phyloP scores from a whole-genome alignment of 768 basidiomycete genomes.

The Tylopilus sp. region DNA sequence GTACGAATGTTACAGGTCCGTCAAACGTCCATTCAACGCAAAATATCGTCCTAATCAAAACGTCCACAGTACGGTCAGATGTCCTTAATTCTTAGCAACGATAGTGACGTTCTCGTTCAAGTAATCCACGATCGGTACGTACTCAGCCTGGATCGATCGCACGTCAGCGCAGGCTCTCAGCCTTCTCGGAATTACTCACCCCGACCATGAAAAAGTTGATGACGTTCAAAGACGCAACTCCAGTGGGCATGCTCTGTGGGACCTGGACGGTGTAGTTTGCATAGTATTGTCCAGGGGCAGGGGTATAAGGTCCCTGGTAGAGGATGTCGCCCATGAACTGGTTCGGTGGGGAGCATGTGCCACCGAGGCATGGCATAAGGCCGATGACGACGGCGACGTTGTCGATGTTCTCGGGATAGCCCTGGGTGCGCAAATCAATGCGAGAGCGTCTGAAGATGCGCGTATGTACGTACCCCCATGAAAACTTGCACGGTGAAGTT shows the following conservation, averaged over 20 bases:
- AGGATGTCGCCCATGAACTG: slow-evolving; percentile 30
- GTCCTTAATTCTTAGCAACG: not conserved
- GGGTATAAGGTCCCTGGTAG: slow-evolving; percentile 34
- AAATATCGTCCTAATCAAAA: not conserved
- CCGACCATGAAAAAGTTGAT: slow-evolving; percentile 39
- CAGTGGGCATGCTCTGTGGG: slow-evolving; percentile 25
- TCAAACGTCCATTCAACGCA: not conserved
- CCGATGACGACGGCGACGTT: slow-evolving; percentile 32
- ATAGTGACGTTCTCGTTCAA: slow-evolving; percentile 22
- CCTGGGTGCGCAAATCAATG: slow-evolving; percentile 9
- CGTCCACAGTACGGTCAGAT: not conserved
- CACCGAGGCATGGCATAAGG: slow-evolving; percentile 23
- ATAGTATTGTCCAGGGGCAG: slow-evolving; percentile 14
- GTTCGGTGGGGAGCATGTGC: slow-evolving; percentile 22
- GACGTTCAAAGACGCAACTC: slow-evolving; percentile 34
- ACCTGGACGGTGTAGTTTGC: slow-evolving; percentile 34
- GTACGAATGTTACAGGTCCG: no score
- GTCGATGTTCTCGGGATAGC: slow-evolving; percentile 22
- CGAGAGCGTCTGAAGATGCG: not conserved
- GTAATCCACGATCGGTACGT: slow-evolving; percentile 15
- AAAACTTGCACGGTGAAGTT: slow-evolving; percentile 13
- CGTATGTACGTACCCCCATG: slow-evolving; percentile 15
- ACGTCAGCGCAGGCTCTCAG: not conserved
- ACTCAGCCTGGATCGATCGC: slow-evolving; percentile 6
- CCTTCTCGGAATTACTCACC: slow-evolving; percentile 27